Base-by-base conservation (phyloP, 345 rosid species). In the Abelmoschus esculentus region DNA sequence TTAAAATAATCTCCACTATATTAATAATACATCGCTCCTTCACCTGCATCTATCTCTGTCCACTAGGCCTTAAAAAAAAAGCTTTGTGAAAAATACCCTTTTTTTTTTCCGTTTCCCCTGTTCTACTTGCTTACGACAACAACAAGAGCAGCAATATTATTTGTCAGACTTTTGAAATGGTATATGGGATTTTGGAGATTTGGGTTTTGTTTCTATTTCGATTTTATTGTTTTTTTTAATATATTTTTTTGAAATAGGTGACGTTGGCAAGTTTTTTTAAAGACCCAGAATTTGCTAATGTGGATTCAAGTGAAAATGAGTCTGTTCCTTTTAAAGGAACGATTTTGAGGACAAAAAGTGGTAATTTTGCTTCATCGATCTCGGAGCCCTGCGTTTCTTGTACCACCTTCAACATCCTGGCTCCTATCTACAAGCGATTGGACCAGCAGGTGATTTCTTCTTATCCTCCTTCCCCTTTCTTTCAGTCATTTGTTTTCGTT, bases 401-500 rank as follows among this genome's bases (percentile, higher is more conserved):
- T 69, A 90, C 93, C 6, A 90, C 97, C 75, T 88, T 90, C 79
- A 90, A 90, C 69, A 82, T 90, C 58, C 71, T 90, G 58, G 93
- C 97, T 74, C 97, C 97, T 40, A 88, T 88, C 68, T 90, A 88
- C 64, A 90, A 88, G 79, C 83, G 93, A n/a, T 72, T 86, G 32
- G 97, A 88, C 70, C 80, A 77, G 10, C 76, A 83, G 86, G 96
- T 66, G 44, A 49, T 47, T 85, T 52, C 19, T 1, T 62, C 52
- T 22, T 56, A n/a, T n/a, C n/a, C 61, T 56, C n/a, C 32, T 56
- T 55, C 38, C 7, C 13, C 3, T 50, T 36, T 6, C 31, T 62
- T 40, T 59, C 47, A 40, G 34, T 53, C 28, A 36, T 10, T 7
- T 1, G 7, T 19, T n/a, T 5, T 14, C 14, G 26, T 11, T 62